These are phyloP conservation scores for Aurantiochytrium sp. DNA, from an alignment of 108 stramenopile genomes.

Conservation along the genomic window DNA sequence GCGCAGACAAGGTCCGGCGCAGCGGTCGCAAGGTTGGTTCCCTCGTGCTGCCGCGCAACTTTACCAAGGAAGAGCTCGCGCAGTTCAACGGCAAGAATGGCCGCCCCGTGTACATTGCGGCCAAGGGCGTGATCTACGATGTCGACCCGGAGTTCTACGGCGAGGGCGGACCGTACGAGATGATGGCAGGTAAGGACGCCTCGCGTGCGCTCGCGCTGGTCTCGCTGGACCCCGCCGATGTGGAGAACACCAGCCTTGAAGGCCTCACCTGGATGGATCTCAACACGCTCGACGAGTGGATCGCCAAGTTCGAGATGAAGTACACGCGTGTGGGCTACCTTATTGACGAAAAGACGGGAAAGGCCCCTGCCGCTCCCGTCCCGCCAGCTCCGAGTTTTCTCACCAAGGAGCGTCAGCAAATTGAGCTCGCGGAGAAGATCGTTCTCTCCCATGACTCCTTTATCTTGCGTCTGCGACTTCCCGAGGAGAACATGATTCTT, in stretches of 20 bases:
- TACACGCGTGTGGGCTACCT: slow-evolving; percentile 11
- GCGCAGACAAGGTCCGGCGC: neutral
- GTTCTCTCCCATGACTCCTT: slow-evolving; percentile 80
- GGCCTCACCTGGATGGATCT: neutral
- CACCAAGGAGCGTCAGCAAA: neutral
- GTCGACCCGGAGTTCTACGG: slow-evolving; percentile 17
- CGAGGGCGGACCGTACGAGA: neutral
- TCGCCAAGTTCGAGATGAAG: slow-evolving; percentile 12
- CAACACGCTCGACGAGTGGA: slow-evolving; percentile 1
- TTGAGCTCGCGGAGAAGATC: slow-evolving; percentile 45
- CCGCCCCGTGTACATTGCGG: neutral
- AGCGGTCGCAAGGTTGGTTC: neutral
- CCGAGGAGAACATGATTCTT: slow-evolving; percentile 72
- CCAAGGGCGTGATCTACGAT: neutral
- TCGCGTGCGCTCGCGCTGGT: neutral
- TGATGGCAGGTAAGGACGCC: slow-evolving; percentile 1
- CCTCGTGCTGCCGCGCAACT: neutral
- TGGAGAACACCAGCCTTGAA: neutral
- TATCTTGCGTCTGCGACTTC: slow-evolving; percentile 87
- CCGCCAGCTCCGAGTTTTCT: neutral
- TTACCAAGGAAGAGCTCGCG: neutral
- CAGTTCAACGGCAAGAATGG: neutral
- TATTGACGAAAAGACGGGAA: neutral
- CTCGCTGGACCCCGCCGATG: neutral
- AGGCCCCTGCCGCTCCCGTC: neutral